A percentile compares a stretch with the other conserved stretches of the same genome.
Conservation (phyloP, 2,329 filamentous ascomycete genomes). For the Trichoderma cornu-damae region DNA sequence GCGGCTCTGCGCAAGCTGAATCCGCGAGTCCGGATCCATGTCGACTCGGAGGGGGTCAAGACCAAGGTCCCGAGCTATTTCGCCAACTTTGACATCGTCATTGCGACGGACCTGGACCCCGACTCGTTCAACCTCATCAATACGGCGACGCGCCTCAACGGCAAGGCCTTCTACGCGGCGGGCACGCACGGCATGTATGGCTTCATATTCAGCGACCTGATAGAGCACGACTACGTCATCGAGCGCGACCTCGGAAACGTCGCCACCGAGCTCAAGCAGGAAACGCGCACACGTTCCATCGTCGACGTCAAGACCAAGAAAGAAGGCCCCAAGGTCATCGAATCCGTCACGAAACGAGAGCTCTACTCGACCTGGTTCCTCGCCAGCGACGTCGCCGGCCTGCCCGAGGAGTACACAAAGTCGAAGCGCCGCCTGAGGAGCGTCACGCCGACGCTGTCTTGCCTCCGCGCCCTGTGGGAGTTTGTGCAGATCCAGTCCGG, state of each 20-base stretch:
- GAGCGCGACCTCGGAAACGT: conserved; percentile 79
- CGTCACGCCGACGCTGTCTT: conserved; percentile 80
- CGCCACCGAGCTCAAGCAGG: conserved; percentile 52
- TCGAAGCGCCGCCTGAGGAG: conserved; percentile 64
- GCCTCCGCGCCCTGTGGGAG: conserved; percentile 84
- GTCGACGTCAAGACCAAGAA: conserved; percentile 65
- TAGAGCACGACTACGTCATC: conserved; percentile 84
- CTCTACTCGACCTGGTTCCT: conserved; percentile 82
- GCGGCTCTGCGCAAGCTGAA: conserved; percentile 81
- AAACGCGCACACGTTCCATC: conserved; percentile 74
- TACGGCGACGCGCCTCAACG: conserved; percentile 72
- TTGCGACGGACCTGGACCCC: conserved; percentile 82
- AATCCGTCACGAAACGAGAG: conserved; percentile 88
- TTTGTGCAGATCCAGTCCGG: conserved; percentile 56
- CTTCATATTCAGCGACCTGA: conserved; percentile 90
- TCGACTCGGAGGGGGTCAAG: conserved; percentile 63
- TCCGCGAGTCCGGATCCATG: conserved; percentile 72
- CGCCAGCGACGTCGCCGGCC: conserved; percentile 68
- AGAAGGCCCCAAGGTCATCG: conserved; percentile 63
- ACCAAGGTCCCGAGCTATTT: conserved; percentile 70
- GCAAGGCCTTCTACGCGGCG: conserved; percentile 82
- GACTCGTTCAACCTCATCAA: conserved; percentile 73
- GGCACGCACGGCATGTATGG: conserved; percentile 86
- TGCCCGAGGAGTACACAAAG: conserved; percentile 62
- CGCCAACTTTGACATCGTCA: conserved; percentile 72